Evolutionary conservation across 352 stramenopile species (phyloP), one percentile per base, ranked within the genome.

Genomic region (Phytophthora niederhauseri): DNA sequence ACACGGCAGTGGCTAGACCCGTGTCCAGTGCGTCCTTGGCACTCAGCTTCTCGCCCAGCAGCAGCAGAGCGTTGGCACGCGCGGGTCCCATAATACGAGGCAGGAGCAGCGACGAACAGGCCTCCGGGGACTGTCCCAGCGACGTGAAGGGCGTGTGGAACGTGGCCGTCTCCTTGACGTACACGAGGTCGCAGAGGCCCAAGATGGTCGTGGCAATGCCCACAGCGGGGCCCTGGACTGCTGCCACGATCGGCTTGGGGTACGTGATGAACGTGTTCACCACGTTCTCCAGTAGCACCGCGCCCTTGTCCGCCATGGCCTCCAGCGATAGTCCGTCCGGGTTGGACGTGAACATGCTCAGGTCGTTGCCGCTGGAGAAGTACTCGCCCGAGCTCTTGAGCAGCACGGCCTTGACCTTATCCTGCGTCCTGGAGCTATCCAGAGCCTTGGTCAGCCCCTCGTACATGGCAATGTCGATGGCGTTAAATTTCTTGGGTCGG

Each of bases 61-160:
- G 57, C 22, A 98, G 77, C 73, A 97, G 78, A 34, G 95, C 91
- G 54, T 97, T 98, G 11, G 92, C 84, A 11, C 85, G 86, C n/a
- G 87, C 80, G 5, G 78, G 72, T 11, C 92, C 92, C 90, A 98
- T 93, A 46, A 94, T 93, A 5, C 73, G 72, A 1, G 90, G 80
- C 72, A 98, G 96, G 0, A 94, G 78, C 30, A 92, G 61, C 15
- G 91, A 98, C 61, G 87, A 97, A 64, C 90, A 97, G n/a, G 92
- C 88, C 66, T 98, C 94, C 0, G 94, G 94, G 3, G 91, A 87
- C 61, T 98, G 87, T 0, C 92, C 94, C 9, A 98, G 74, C 30
- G 87, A 77, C 48, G 91, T 97, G 79, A 98, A 98, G 17, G 93
- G 95, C 34, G 93, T 97, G 76, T 96, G 93, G 76, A 98, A 95